Conservation (phyloP, 2,329 filamentous ascomycete species). For the Sarocladium strictum region DNA sequence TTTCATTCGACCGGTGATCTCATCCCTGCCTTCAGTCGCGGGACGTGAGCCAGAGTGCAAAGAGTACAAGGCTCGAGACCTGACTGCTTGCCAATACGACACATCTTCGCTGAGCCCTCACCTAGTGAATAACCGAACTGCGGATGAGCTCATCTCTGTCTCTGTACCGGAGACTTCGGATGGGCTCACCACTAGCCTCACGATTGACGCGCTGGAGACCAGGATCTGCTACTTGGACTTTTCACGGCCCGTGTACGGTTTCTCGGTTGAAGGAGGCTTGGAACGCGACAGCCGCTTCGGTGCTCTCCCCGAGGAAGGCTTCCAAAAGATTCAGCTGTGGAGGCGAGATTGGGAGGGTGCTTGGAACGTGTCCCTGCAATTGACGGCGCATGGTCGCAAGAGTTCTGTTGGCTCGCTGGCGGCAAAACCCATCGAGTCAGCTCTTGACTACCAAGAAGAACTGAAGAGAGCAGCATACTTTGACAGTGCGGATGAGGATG, state of each 20-base stretch:
- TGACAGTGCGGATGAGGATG: conserved; percentile 15
- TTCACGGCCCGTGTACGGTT: conserved; percentile 57
- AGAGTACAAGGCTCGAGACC: conserved; percentile 35
- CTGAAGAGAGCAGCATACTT: conserved; percentile 19
- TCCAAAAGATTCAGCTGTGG: conserved; percentile 71
- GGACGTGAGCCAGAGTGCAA: conserved; percentile 54
- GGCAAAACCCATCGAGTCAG: background rate
- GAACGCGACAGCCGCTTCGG: conserved; percentile 60
- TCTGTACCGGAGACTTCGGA: conserved; percentile 26
- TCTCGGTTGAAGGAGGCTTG: conserved; percentile 56
- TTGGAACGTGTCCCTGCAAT: conserved; percentile 55
- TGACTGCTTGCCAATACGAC: conserved; percentile 65
- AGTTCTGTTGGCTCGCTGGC: too few relatives aligned
- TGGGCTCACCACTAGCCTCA: conserved; percentile 51
- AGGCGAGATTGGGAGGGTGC: conserved; percentile 69
- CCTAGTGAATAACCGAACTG: conserved; percentile 44
- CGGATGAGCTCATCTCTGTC: conserved; percentile 57
- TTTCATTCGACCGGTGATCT: conserved; percentile 62
- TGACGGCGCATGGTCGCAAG: background rate
- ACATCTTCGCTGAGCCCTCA: conserved; percentile 55
- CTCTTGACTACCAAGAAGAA: conserved; percentile 5
- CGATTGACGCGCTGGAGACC: conserved; percentile 67
- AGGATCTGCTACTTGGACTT: conserved; percentile 72
- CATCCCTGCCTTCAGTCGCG: conserved; percentile 62
- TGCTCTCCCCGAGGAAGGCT: conserved; percentile 54